phyloP scores from a whole-genome alignment of 305 asterid species.

The Fraxinus platypoda region DNA sequence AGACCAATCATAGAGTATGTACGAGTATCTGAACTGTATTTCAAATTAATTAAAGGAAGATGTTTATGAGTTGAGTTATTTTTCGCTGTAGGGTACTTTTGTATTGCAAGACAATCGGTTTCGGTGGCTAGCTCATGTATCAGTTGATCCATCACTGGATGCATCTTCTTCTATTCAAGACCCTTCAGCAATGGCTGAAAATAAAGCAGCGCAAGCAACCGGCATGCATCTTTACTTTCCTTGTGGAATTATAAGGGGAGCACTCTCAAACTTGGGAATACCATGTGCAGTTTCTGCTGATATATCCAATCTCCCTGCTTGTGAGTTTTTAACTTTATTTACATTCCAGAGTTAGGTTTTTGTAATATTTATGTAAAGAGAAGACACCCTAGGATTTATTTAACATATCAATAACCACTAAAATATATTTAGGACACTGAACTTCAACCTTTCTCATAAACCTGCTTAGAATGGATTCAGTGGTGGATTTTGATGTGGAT shows the following conservation, averaged over 20 bases:
- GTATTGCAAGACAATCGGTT: slow-evolving; percentile 93
- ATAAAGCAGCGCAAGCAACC: slow-evolving; percentile 76
- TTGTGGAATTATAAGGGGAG: slow-evolving; percentile 97
- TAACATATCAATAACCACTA: slow-evolving; percentile 1
- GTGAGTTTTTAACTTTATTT: slow-evolving; percentile 45
- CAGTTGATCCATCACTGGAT: slow-evolving; percentile 73
- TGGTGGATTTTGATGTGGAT: neutral
- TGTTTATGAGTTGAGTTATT: slow-evolving; percentile 8
- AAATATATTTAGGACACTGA: neutral
- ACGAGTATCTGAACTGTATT: slow-evolving; percentile 13
- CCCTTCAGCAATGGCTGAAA: slow-evolving; percentile 91
- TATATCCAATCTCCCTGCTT: slow-evolving; percentile 88
- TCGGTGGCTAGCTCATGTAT: slow-evolving; percentile 86
- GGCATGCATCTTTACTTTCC: slow-evolving; percentile 99
- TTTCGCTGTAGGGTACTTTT: slow-evolving; percentile 79
- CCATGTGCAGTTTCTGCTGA: slow-evolving; percentile 99
- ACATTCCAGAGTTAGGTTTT: neutral
- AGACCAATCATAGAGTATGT: slow-evolving; percentile 94
- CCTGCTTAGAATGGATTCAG: neutral
- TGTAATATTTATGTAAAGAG: neutral
- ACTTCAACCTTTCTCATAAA: neutral
- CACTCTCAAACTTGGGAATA: slow-evolving; percentile 96
- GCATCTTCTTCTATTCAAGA: slow-evolving; percentile 81
- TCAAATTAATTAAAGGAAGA: slow-evolving; percentile 12
- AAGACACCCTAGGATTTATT: slow-evolving; percentile 3